A percentile compares a stretch with the other conserved stretches of the same genome.
Conservation (phyloP, 1,284 basidiomycete genomes). For the Ceratobasidium sp. region DNA sequence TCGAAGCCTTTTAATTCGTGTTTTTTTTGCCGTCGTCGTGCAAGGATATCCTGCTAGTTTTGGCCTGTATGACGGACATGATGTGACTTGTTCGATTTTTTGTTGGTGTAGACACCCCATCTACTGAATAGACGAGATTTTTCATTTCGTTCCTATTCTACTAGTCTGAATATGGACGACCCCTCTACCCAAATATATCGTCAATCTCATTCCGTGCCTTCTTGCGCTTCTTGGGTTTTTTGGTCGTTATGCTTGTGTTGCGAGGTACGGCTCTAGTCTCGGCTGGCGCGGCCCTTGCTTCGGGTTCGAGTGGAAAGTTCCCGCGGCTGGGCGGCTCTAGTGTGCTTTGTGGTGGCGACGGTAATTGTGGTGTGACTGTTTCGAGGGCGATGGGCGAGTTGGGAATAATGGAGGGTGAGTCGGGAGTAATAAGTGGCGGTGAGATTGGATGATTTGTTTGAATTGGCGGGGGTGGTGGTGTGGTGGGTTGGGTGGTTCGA, state of each 20-base stretch:
- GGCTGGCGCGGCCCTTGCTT: not conserved
- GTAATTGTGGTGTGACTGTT: constrained; percentile 28
- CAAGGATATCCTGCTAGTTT: constrained; percentile 13
- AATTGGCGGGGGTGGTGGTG: not conserved
- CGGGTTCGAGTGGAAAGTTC: constrained; percentile 18
- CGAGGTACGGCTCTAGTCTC: constrained; percentile 20
- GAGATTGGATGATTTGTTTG: constrained; percentile 34
- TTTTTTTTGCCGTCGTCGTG: constrained; percentile 43
- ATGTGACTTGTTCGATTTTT: constrained; percentile 21
- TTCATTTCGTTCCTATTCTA: not conserved
- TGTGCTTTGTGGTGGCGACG: constrained; percentile 22
- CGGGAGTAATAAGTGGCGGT: not conserved
- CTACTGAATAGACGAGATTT: constrained; percentile 44
- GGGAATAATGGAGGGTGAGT: not conserved
- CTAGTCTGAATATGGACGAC: not conserved
- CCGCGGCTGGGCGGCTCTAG: not conserved
- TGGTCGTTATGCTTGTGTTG: constrained; percentile 47
- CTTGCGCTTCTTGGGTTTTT: constrained; percentile 56
- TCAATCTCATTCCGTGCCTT: constrained; percentile 71
- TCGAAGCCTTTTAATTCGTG: constrained; percentile 40
- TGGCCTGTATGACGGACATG: constrained; percentile 29
- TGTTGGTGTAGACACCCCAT: constrained; percentile 39
- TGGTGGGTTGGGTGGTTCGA: constrained; percentile 2
- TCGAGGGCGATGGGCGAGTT: not conserved
- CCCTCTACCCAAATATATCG: constrained; percentile 67